Base-by-base conservation (phyloP, 495 filamentous ascomycete genomes). In the Immersiella caudata region DNA sequence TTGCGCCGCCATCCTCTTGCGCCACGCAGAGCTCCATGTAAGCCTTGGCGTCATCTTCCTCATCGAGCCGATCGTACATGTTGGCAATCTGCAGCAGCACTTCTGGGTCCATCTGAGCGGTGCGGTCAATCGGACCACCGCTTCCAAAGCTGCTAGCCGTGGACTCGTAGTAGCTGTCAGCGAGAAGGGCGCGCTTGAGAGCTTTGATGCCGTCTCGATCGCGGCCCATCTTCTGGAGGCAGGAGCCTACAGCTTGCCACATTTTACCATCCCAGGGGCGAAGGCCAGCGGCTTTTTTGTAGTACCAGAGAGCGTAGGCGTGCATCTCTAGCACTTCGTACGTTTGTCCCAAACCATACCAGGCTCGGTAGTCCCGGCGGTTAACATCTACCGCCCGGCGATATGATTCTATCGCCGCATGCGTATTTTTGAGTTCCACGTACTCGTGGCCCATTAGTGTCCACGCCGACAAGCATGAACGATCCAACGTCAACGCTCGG, bases 391-490 rank as follows among this genome's bases (percentile, higher is more conserved):
- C 96, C 0, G 96, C 96, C 18, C 96, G 90, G 5, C 96, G 90
- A 73, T 99, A 99, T 11, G 91, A 93, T 76, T 99, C 96, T 68
- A 99, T 98, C 18, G 96, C 96, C 0, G 96, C 94, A 72, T 99
- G 96, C 0, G 96, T 99, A 73, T 99, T 99, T 73, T 98, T 99
- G 81, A 99, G 90, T 76, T 99, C 96, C 36, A 98, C 92, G 76
- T 97, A 99, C 75, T 99, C 96, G 75, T 98, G 96, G 9, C 96
- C 96, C 96, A 99, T 99, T 0, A 99, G 83, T 0, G 94, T 99
- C 96, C 96, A 99, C 16, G 96, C 96, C 5, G 92, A 94, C 33
- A 97, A 83, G 70, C 94, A 99, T 51, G 86, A 90, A 11, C 94
- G 90, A 75, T 99, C 96, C 0, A 99, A 84, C 1, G 92, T 97